Conservation (phyloP, 139 green algal species). For the Cymbomonas tetramitiformis region DNA sequence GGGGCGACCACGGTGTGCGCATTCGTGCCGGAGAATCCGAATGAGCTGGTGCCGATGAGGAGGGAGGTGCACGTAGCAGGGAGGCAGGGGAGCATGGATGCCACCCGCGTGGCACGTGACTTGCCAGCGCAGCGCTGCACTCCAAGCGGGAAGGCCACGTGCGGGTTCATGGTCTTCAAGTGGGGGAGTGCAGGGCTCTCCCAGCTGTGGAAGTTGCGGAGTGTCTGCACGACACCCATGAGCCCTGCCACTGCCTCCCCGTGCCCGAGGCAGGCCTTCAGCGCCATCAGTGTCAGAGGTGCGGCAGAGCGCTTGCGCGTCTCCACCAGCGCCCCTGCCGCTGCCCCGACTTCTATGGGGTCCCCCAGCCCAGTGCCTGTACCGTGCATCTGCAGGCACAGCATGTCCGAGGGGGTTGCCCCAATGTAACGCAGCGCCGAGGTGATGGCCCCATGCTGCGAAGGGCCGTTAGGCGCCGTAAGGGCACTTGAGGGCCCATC, state of each 20-base stretch:
- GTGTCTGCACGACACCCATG: slow-evolving; percentile 37
- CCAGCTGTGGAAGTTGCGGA: neutral
- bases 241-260: slow-evolving; percentile 66
- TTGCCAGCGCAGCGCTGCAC: no score
- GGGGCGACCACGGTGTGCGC: no score
- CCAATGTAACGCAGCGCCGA: slow-evolving; percentile 32
- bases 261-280: slow-evolving; percentile 66
- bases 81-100: no score
- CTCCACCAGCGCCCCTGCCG: slow-evolving; percentile 20
- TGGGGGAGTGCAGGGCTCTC: slow-evolving; percentile 1
- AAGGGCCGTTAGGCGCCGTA: slow-evolving; percentile 69
- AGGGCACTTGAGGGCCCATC: slow-evolving; percentile 62
- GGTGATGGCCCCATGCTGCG: slow-evolving; percentile 58
- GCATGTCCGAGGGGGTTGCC: neutral
- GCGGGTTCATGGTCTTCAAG: slow-evolving; percentile 44
- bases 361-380: slow-evolving; percentile 68
- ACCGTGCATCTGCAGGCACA: slow-evolving; percentile 56
- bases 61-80: no score
- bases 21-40: slow-evolving; percentile 74
- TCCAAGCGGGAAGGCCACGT: no score
- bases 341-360: slow-evolving; percentile 70
- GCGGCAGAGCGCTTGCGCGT: no score
- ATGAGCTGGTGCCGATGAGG: no score
- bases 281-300: no score
- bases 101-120: no score